A percentile compares a stretch with the other conserved stretches of the same genome.
Conservation (phyloP, 139 green algal species). For the Micractinium conductrix region DNA sequence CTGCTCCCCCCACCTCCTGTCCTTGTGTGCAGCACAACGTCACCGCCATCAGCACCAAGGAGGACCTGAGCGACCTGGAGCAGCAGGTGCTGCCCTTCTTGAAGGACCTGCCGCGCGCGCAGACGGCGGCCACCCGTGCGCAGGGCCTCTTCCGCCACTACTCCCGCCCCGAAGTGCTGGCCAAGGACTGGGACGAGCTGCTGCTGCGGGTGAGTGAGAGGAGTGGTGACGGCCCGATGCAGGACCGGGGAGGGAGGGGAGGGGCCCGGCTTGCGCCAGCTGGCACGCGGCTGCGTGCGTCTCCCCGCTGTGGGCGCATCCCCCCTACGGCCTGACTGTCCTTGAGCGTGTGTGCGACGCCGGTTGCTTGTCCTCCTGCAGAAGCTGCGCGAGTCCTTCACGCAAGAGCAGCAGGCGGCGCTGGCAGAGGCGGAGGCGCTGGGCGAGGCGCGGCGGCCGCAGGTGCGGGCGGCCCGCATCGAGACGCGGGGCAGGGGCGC, state of each 20-base stretch:
- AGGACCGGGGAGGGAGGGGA: too few species aligned
- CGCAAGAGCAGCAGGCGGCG: neutral
- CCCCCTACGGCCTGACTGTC: too few species aligned
- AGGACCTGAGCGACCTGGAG: slow-evolving; percentile 30
- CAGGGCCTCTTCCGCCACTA: slow-evolving; percentile 27
- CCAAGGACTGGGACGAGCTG: slow-evolving; percentile 19
- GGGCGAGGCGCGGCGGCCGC: neutral
- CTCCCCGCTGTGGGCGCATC: too few species aligned
- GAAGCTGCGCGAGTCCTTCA: slow-evolving; percentile 1
- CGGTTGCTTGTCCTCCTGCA: neutral
- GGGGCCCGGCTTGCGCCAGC: too few species aligned
- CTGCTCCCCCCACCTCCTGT: neutral
- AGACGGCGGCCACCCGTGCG: slow-evolving; percentile 10
- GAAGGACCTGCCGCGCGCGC: slow-evolving; percentile 10
- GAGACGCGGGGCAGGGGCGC: too few species aligned
- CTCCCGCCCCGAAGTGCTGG: neutral
- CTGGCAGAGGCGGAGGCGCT: neutral
- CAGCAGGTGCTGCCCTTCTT: slow-evolving; percentile 27
- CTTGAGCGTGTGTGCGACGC: too few species aligned
- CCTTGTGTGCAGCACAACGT: slow-evolving; percentile 12
- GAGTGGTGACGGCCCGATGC: too few species aligned
- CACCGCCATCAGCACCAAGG: slow-evolving; percentile 20
- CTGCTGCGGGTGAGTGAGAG: slow-evolving; percentile 22
- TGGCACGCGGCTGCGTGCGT: too few species aligned
- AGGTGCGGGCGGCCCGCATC: too few species aligned